These are phyloP conservation scores for Funneliformis caledonium DNA, from an alignment of 371 early-diverging fungal species.

Conservation along the genomic window DNA sequence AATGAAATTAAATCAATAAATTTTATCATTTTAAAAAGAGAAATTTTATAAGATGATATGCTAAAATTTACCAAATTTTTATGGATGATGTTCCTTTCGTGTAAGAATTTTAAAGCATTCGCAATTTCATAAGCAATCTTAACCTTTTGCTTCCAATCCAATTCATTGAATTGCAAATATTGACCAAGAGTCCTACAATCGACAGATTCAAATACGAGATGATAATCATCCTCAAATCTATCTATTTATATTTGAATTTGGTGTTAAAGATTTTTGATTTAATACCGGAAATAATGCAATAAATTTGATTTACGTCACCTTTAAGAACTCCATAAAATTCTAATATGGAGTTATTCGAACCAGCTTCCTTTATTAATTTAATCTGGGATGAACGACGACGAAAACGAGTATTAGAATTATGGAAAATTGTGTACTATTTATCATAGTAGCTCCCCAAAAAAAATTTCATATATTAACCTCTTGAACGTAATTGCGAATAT, in stretches of 20 bases:
- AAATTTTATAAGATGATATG: too few relatives aligned
- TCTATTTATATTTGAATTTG: not conserved
- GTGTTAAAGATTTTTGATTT: not conserved
- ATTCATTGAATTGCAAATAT: not conserved
- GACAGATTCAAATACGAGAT: not conserved
- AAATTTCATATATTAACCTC: not conserved
- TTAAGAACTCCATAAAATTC: not conserved
- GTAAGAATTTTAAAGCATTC: not conserved
- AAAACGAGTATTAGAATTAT: not conserved
- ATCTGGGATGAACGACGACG: not conserved
- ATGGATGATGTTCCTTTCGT: not conserved
- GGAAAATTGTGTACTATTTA: too few relatives aligned
- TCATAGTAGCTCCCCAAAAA: too few relatives aligned
- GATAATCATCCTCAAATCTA: not conserved
- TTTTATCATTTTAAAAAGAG: not conserved
- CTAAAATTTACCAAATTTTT: not conserved
- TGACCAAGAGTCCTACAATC: not conserved
- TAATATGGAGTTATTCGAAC: not conserved
- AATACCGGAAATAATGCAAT: not conserved
- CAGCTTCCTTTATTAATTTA: not conserved
- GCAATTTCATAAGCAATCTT: not conserved
- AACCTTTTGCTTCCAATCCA: not conserved
- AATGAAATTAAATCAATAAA: too few relatives aligned
- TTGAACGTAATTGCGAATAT: not conserved
- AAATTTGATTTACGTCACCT: not conserved